These are phyloP conservation scores for Cercophora sp. DNA, from an alignment of 495 filamentous ascomycete genomes.

Conservation along the genomic window DNA sequence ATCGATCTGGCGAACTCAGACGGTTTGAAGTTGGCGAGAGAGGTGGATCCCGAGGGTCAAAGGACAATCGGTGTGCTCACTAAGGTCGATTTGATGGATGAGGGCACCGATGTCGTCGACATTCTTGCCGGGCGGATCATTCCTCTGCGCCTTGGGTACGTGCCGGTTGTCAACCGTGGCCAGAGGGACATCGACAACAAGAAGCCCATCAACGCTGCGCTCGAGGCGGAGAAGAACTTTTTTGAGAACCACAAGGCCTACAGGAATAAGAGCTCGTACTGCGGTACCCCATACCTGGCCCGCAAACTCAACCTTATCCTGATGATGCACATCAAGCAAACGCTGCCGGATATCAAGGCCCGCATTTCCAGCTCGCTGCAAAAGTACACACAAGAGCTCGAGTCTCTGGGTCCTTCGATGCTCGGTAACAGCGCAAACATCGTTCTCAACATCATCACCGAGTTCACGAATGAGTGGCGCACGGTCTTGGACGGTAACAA, in stretches of 20 bases:
- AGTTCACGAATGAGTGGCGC: constrained; percentile 96
- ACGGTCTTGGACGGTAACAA: constrained; percentile 96
- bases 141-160: constrained; percentile 90
- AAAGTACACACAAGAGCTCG: constrained; percentile 83
- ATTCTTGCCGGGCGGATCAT: constrained; percentile 98
- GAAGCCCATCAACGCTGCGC: constrained; percentile 83
- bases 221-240: constrained; percentile 94
- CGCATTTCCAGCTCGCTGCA: constrained; percentile 88
- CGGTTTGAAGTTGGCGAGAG: constrained; percentile 91
- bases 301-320: constrained; percentile 97
- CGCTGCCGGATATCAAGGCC: constrained; percentile 94
- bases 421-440: constrained; percentile 95
- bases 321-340: constrained; percentile 99
- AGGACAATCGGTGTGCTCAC: constrained; percentile 98
- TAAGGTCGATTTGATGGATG: constrained; percentile 99
- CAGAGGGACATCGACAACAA: constrained; percentile 98
- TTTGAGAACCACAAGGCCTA: constrained; percentile 99
- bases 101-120: constrained; percentile 98
- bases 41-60: constrained; percentile 97
- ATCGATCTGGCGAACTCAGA: constrained; percentile 98
- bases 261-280: constrained; percentile 96
- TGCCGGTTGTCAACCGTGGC: constrained; percentile 98
- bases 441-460: constrained; percentile 96
- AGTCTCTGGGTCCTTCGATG: constrained; percentile 85
- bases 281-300: constrained; percentile 93